These are phyloP conservation scores for Dendrobium officinale DNA, from an alignment of 106 monocot species.

Conservation along the genomic window DNA sequence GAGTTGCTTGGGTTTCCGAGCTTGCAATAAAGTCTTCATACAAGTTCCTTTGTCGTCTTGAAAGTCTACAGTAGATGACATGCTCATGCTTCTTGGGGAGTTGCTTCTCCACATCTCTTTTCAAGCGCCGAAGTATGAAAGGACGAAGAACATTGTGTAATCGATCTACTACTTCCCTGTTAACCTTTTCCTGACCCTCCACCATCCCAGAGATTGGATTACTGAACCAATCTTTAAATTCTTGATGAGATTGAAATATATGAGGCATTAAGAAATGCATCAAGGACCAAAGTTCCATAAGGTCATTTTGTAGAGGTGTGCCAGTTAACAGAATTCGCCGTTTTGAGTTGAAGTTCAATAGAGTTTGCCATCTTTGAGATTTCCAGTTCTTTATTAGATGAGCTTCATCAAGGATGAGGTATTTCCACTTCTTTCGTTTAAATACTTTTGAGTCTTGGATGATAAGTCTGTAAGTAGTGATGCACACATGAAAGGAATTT, in stretches of 20 bases:
- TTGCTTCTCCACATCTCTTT: constrained; percentile 97
- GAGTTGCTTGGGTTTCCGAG: constrained; percentile 94
- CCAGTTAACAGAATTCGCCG: constrained; percentile 90
- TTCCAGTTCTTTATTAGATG: constrained; percentile 99
- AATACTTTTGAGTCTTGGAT: constrained; percentile 97
- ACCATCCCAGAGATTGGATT: constrained; percentile 99
- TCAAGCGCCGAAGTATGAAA: constrained; percentile 85
- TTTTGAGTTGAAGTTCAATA: constrained; percentile 94
- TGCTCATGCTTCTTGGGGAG: constrained; percentile 92
- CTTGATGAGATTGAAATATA: constrained; percentile 98
- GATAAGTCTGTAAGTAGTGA: constrained; percentile 98
- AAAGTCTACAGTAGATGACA: constrained; percentile 87
- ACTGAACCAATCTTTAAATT: constrained; percentile 98
- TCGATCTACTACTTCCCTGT: constrained; percentile 95
- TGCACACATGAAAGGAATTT: constrained; percentile 88
- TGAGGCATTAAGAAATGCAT: constrained; percentile 99
- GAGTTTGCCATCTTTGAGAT: constrained; percentile 98
- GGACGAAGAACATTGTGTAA: constrained; percentile 98
- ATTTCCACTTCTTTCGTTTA: constrained; percentile 97
- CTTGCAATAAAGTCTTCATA: constrained; percentile 99
- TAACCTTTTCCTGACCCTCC: constrained; percentile 95
- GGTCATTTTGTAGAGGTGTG: constrained; percentile 97
- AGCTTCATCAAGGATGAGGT: constrained; percentile 98
- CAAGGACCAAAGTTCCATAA: constrained; percentile 98
- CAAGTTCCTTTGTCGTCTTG: constrained; percentile 81